Evolutionary conservation across 2,329 filamentous ascomycete genomes (phyloP).

Genomic region (Cladosporium cucumerinum): DNA sequence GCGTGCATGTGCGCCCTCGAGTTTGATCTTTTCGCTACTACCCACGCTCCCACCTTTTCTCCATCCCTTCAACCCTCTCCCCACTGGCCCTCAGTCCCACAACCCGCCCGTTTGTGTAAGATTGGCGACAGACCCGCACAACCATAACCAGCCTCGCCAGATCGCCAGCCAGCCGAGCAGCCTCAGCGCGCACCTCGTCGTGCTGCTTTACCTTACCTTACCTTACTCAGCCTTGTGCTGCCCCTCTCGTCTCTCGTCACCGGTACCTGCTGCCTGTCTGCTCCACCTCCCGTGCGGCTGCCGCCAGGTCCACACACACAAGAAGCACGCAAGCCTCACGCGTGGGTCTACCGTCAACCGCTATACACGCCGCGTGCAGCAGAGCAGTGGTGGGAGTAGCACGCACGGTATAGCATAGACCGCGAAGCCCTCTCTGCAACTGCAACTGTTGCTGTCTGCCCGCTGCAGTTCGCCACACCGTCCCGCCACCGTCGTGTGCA

Average conservation of each 20-base stretch:
- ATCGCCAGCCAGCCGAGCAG: background rate
- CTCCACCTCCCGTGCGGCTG: constrained; percentile 14
- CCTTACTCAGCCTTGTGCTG: constrained; percentile 14
- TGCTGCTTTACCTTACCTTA: background rate
- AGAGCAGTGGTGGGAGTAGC: background rate
- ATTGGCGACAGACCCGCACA: constrained; percentile 15
- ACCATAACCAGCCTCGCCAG: background rate
- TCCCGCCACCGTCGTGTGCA: background rate
- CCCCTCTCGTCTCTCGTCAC: constrained; percentile 13
- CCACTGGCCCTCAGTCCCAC: constrained; percentile 12
- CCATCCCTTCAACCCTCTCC: constrained; percentile 16
- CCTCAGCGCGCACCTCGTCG: background rate
- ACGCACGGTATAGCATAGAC: background rate
- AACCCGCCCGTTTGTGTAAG: constrained; percentile 11
- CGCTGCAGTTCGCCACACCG: background rate
- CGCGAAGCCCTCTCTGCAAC: background rate
- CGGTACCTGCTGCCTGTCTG: constrained; percentile 14
- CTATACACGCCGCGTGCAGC: constrained; percentile 4
- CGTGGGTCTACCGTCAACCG: constrained; percentile 11
- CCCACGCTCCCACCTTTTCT: constrained; percentile 15
- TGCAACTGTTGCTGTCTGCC: background rate
- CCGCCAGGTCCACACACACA: constrained; percentile 15
- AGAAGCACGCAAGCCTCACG: constrained; percentile 3
- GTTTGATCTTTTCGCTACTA: constrained; percentile 18
- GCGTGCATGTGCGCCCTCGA: constrained; percentile 4